phyloP scores from a whole-genome alignment of 2,329 filamentous ascomycete genomes.

The Graphium sp. region DNA sequence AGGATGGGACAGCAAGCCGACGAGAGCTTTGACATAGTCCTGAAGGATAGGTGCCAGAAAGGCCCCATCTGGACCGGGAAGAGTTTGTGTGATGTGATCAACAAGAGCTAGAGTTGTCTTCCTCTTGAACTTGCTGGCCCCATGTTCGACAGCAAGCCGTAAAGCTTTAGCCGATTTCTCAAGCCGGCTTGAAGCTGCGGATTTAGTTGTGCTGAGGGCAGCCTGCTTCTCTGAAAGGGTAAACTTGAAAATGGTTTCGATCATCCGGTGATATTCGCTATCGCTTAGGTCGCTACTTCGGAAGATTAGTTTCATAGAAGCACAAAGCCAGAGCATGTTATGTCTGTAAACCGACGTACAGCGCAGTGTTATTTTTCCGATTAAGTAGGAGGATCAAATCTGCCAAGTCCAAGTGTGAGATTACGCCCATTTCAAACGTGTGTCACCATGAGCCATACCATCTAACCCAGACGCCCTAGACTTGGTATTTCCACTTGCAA shows the following conservation, averaged over 20 bases:
- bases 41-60: slow-evolving; percentile 54
- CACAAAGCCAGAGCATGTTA: too few species aligned
- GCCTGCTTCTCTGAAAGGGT: slow-evolving; percentile 49
- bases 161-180: slow-evolving; percentile 54
- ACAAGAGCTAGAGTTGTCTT: slow-evolving; percentile 69
- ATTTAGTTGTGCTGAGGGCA: slow-evolving; percentile 38
- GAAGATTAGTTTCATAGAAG: not conserved
- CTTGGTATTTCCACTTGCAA: too few species aligned
- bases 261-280: slow-evolving; percentile 65
- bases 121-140: slow-evolving; percentile 47
- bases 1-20: slow-evolving; percentile 51
- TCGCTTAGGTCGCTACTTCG: slow-evolving; percentile 46
- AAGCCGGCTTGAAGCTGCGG: slow-evolving; percentile 38
- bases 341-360: too few species aligned
- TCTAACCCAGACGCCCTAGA: too few species aligned
- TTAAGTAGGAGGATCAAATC: too few species aligned
- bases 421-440: too few species aligned
- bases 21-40: slow-evolving; percentile 65
- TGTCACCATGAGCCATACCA: too few species aligned
- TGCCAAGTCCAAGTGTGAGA: too few species aligned
- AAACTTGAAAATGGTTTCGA: slow-evolving; percentile 63
- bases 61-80: slow-evolving; percentile 42
- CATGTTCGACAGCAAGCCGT: slow-evolving; percentile 53
- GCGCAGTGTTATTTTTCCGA: too few species aligned
- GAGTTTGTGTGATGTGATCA: slow-evolving; percentile 63